These are phyloP conservation scores for Waltiozyma sp. DNA, from an alignment of 1,139 yeast species.

Conservation along the genomic window DNA sequence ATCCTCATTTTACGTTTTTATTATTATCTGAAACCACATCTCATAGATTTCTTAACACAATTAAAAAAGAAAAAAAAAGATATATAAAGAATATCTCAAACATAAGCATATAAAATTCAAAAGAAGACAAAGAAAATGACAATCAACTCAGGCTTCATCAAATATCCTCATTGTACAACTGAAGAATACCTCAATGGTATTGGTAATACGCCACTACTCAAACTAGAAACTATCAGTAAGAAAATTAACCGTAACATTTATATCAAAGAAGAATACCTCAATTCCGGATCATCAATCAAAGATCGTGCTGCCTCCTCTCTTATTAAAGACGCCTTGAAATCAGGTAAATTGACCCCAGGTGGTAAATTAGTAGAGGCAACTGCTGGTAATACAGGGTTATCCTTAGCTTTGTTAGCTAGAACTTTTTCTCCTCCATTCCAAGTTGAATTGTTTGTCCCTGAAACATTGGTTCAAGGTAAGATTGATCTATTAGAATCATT, in stretches of 20 bases:
- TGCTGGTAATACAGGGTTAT: constrained; percentile 18
- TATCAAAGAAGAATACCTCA: constrained; percentile 77
- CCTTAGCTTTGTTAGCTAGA: constrained; percentile 12
- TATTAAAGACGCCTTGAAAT: constrained; percentile 58
- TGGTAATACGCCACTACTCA: constrained; percentile 16
- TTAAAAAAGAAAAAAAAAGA: no score
- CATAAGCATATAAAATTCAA: not conserved
- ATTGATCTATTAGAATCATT: constrained; percentile 7
- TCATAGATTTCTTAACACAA: no score
- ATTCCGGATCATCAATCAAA: constrained; percentile 83
- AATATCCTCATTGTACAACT: constrained; percentile 38
- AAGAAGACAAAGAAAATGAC: not conserved
- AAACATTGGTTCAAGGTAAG: constrained; percentile 12
- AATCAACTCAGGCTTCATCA: not conserved
- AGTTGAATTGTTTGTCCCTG: constrained; percentile 14
- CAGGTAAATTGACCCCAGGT: constrained; percentile 53
- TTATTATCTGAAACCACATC: no score
- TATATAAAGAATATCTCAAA: no score
- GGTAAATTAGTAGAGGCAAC: constrained; percentile 27
- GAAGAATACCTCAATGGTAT: constrained; percentile 57
- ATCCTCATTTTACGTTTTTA: no score
- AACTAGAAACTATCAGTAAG: constrained; percentile 9
- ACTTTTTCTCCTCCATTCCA: constrained; percentile 14
- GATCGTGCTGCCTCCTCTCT: constrained; percentile 74
- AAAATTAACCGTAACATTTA: constrained; percentile 49